Evolutionary conservation across 2,329 filamentous ascomycete species (phyloP).

Genomic region (Biscogniauxia marginata): DNA sequence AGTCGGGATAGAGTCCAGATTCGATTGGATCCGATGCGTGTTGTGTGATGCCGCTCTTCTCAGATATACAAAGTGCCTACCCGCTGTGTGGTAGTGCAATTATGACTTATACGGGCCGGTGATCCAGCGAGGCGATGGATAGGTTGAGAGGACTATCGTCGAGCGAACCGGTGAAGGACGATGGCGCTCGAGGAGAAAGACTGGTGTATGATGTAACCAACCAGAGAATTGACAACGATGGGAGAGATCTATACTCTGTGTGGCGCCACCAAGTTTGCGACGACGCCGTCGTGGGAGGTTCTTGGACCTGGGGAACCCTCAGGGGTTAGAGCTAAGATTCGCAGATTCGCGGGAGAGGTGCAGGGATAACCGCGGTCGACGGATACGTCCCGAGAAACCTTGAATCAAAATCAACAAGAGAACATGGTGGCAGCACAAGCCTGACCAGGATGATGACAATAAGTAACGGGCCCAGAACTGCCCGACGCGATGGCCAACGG

Average conservation of each 20-base stretch:
- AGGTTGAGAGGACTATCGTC: neutral
- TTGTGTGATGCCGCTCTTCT: constrained; percentile 23
- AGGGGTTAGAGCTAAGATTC: constrained; percentile 9
- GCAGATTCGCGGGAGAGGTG: constrained; percentile 13
- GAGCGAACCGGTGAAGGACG: neutral
- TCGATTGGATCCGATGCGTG: constrained; percentile 26
- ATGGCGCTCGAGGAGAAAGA: neutral
- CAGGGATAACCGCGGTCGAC: constrained; percentile 15
- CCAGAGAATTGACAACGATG: constrained; percentile 1
- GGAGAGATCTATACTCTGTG: neutral
- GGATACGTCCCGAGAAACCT: constrained; percentile 16
- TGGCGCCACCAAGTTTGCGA: constrained; percentile 6
- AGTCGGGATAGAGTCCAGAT: constrained; percentile 21
- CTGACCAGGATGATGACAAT: neutral
- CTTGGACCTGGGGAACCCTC: constrained; percentile 19
- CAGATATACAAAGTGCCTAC: constrained; percentile 27
- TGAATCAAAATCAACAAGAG: constrained; percentile 21
- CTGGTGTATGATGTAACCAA: constrained; percentile 1
- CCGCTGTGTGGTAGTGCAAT: constrained; percentile 23
- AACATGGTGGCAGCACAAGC: constrained; percentile 3
- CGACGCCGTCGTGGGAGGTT: constrained; percentile 4
- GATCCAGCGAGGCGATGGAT: constrained; percentile 4
- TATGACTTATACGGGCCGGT: constrained; percentile 15
- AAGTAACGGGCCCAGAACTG: neutral
- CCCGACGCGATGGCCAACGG: neutral